Base-by-base conservation (phyloP, 2,329 filamentous ascomycete genomes). In the Chaetomiaceae sp. region DNA sequence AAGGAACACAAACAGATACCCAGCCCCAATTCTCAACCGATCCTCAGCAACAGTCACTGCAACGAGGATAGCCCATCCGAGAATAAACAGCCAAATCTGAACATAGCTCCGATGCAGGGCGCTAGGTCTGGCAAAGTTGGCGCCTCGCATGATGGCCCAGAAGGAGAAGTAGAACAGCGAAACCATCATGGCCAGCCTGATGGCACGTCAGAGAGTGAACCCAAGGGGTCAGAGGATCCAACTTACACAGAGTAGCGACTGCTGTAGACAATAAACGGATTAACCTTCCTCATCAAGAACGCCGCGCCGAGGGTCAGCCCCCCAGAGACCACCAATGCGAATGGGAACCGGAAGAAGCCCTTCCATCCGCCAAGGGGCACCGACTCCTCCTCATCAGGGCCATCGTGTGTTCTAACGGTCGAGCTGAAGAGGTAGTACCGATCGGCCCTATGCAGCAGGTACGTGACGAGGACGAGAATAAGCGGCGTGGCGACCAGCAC, bases 201-300 rank as follows among this genome's bases (percentile, higher is more conserved):
- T 10, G 5, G 4, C 3, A 2, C 18, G 54, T 59, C 41, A 61
- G 56, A 36, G 20, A 0, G 5, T 1, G 19, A 6, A n/a, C n/a
- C n/a, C n/a, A n/a, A n/a, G n/a, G n/a, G n/a, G 14, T 15, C n/a
- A 11, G 22, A 17, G 20, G 30, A 7, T 0, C 8, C 14, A 29
- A 68, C 73, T 64, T 61, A 76, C 60, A 96, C 84, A 5, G 86
- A 75, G 62, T 93, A 97, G 38, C 83, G 76, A 58, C 86, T 94
- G 66, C 88, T 90, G 68, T 96, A 93, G n/a, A 93, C 72, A 57
- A 97, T 88, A 58, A 88, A 78, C 1, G 91, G 89, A 60, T 97
- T 97, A 61, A 91, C 69, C 64, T 93, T 94, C 30, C 79, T 78
- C 34, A 95, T 59, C 42, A 97, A 66, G 56, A 86, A 86, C 1